These are phyloP conservation scores for Dalbergia cultrata DNA, from an alignment of 306 rosid species.

Conservation along the genomic window DNA sequence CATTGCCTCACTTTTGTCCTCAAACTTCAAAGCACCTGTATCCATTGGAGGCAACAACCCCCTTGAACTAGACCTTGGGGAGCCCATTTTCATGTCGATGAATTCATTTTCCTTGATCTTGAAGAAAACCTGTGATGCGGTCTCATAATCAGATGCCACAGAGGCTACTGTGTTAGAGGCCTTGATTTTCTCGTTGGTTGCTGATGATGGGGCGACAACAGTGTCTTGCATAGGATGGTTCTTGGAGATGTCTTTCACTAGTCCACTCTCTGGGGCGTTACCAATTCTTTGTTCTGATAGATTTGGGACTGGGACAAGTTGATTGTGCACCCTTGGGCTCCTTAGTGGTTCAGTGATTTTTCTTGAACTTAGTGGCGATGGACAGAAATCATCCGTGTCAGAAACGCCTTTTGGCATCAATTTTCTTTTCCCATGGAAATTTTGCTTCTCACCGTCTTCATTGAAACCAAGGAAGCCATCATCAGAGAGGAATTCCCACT, in stretches of 20 bases:
- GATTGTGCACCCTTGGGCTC: slow-evolving; percentile 42
- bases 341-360: slow-evolving; percentile 32
- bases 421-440: slow-evolving; percentile 39
- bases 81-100: slow-evolving; percentile 81
- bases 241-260: slow-evolving; percentile 33
- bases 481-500: slow-evolving; percentile 79
- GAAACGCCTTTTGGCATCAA: slow-evolving; percentile 43
- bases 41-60: slow-evolving; percentile 51
- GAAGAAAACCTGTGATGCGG: slow-evolving; percentile 67
- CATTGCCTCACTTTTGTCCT: slow-evolving; percentile 54
- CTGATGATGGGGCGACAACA: no score
- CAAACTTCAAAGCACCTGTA: slow-evolving; percentile 50
- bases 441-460: slow-evolving; percentile 56
- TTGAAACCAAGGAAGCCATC: slow-evolving; percentile 60
- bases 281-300: slow-evolving; percentile 50
- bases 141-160: slow-evolving; percentile 53
- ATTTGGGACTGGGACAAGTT: slow-evolving; percentile 53
- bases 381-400: slow-evolving; percentile 67
- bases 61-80: slow-evolving; percentile 65
- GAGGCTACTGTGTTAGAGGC: neutral
- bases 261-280: slow-evolving; percentile 29
- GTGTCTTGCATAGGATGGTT: slow-evolving; percentile 16
- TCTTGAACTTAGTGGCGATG: slow-evolving; percentile 53
- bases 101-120: slow-evolving; percentile 71
- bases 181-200: neutral